Evolutionary conservation across 2,329 filamentous ascomycete genomes (phyloP).

Genomic region (Exophiala sp.): DNA sequence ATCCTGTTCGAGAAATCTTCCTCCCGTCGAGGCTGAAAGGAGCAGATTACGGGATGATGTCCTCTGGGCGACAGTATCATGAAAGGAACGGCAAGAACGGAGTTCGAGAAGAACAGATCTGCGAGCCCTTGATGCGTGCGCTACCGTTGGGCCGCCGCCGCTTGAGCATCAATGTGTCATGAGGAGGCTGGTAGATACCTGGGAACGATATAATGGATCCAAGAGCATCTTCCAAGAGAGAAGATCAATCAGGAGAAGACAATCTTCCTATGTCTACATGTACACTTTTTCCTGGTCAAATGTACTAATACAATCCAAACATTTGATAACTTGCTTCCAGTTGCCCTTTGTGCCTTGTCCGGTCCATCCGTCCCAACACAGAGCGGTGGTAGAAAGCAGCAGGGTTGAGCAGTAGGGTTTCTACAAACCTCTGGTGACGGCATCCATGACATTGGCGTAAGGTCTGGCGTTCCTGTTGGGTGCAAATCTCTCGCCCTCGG

Average conservation of each 20-base stretch:
- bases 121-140: not conserved
- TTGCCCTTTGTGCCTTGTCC: not conserved
- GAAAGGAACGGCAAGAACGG: not conserved
- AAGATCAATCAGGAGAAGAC: not conserved
- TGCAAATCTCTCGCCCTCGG: constrained; percentile 2
- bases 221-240: not conserved
- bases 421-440: not conserved
- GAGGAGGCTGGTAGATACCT: too few relatives aligned
- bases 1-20: too few relatives aligned
- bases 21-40: not conserved
- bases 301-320: not conserved
- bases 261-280: not conserved
- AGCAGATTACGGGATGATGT: not conserved
- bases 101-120: not conserved
- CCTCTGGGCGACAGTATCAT: not conserved
- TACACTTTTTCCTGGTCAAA: not conserved
- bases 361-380: too few relatives aligned
- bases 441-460: constrained; percentile 9
- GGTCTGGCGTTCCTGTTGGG: not conserved
- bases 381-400: not conserved
- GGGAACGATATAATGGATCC: not conserved
- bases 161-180: not conserved
- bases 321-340: not conserved
- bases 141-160: too few relatives aligned
- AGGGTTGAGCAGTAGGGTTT: not conserved